These are phyloP conservation scores for Naganishia liquefaciens DNA, from an alignment of 1,284 basidiomycete species.

Conservation along the genomic window DNA sequence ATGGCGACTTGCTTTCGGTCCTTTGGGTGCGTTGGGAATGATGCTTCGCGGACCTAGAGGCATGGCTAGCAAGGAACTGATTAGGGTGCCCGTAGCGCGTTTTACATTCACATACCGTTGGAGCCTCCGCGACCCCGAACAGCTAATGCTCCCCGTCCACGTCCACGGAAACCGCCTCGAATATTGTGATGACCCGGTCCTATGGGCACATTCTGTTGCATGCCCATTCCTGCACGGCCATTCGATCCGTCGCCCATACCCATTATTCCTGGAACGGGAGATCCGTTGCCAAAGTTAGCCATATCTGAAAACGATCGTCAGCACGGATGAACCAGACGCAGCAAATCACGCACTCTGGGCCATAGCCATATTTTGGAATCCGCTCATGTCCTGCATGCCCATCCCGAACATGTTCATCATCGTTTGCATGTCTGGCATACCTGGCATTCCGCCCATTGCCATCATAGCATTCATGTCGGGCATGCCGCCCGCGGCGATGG, in stretches of 20 bases:
- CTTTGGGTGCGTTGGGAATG: conserved; percentile 29
- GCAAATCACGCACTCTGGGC: not conserved
- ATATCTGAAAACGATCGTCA: conserved; percentile 8
- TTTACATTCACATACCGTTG: not conserved
- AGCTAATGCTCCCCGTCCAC: conserved; percentile 17
- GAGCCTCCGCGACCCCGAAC: conserved; percentile 23
- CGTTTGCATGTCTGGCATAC: conserved; percentile 55
- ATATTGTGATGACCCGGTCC: conserved; percentile 15
- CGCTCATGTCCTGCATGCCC: conserved; percentile 27
- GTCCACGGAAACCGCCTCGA: conserved; percentile 25
- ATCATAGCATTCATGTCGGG: conserved; percentile 54
- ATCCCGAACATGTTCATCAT: conserved; percentile 48
- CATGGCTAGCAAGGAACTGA: not conserved
- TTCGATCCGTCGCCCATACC: conserved; percentile 2
- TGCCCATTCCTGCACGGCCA: conserved; percentile 7
- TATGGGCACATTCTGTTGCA: conserved; percentile 3
- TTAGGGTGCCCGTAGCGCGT: not conserved
- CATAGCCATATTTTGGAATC: conserved; percentile 17
- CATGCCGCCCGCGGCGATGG: conserved; percentile 38
- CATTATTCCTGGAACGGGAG: conserved; percentile 15
- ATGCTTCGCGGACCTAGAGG: conserved; percentile 31
- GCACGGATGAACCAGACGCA: not conserved
- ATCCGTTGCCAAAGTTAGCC: conserved; percentile 21
- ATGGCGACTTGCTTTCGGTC: conserved; percentile 33
- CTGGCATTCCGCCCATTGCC: conserved; percentile 50